These are phyloP conservation scores for Globisporangium alternatum DNA, from an alignment of 352 stramenopile species.

Conservation along the genomic window DNA sequence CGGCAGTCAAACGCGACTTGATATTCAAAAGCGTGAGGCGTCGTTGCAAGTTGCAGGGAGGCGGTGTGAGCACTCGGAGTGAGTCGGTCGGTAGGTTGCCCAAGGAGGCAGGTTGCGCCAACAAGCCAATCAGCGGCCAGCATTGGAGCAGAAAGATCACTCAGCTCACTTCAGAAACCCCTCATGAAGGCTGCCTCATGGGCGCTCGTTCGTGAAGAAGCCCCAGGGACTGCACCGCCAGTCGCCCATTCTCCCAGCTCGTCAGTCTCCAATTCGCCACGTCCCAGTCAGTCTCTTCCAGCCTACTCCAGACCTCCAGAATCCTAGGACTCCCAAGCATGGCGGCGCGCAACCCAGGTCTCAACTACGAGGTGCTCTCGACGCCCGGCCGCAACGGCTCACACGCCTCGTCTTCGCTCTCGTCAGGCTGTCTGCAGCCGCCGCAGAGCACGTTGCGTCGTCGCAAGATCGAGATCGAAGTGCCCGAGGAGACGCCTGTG, in stretches of 20 bases:
- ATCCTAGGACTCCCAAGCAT: not conserved
- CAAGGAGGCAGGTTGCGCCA: not conserved
- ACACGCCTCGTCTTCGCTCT: not conserved
- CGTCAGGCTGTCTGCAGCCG: not conserved
- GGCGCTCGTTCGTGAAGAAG: not conserved
- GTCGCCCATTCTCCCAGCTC: too few species aligned
- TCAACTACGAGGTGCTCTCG: conserved; percentile 11
- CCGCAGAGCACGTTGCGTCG: conserved; percentile 21
- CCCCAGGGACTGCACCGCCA: not conserved
- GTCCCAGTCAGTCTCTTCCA: conserved; percentile 4
- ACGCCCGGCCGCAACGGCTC: conserved; percentile 7
- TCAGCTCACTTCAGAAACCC: not conserved
- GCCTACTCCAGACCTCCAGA: not conserved
- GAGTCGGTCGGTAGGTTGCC: too few species aligned
- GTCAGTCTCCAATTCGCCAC: conserved; percentile 6
- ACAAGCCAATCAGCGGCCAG: conserved; percentile 1
- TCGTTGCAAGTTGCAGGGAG: not conserved
- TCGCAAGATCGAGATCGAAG: conserved; percentile 50
- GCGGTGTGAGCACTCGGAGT: not conserved
- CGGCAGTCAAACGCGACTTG: not conserved
- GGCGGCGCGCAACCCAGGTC: not conserved
- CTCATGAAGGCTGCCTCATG: not conserved
- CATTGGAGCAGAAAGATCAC: conserved; percentile 6
- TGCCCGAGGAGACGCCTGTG: conserved; percentile 22
- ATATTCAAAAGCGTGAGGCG: too few species aligned